phyloP scores from a whole-genome alignment of 1,284 basidiomycete species.

The Naganishia sp. region DNA sequence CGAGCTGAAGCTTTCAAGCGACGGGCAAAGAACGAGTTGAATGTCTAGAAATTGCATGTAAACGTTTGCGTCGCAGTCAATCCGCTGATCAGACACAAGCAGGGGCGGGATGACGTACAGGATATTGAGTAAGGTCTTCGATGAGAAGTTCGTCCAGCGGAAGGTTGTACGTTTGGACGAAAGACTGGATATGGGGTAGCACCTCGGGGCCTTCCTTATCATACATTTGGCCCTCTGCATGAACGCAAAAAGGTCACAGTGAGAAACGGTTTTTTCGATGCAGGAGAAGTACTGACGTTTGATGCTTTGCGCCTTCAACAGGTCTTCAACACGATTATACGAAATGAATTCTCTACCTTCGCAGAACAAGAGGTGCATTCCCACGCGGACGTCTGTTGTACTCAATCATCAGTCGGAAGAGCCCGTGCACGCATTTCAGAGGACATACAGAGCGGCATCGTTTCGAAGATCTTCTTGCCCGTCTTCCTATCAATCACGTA shows the following conservation, averaged over 20 bases:
- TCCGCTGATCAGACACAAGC: background rate
- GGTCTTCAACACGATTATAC: slow-evolving; percentile 56
- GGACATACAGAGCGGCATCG: slow-evolving; percentile 72
- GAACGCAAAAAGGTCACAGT: background rate
- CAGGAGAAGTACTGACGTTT: slow-evolving; percentile 55
- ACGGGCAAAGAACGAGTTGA: slow-evolving; percentile 81
- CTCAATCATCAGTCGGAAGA: slow-evolving; percentile 3
- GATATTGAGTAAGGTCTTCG: slow-evolving; percentile 64
- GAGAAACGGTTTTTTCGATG: background rate
- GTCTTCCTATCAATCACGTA: slow-evolving; percentile 65
- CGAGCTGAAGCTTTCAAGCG: slow-evolving; percentile 67
- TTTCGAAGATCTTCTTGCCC: slow-evolving; percentile 69
- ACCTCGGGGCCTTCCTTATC: slow-evolving; percentile 51
- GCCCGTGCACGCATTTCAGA: background rate
- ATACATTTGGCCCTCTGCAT: slow-evolving; percentile 53
- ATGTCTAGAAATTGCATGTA: slow-evolving; percentile 54
- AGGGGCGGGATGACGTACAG: slow-evolving; percentile 39
- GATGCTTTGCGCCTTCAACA: slow-evolving; percentile 68
- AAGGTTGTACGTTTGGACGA: slow-evolving; percentile 72
- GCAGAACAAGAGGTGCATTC: slow-evolving; percentile 78
- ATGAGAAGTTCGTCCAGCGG: slow-evolving; percentile 65
- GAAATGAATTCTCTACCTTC: slow-evolving; percentile 38
- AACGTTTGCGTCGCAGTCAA: background rate
- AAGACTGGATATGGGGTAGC: slow-evolving; percentile 65
- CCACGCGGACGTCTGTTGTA: slow-evolving; percentile 53